Conservation (phyloP, 306 rosid genomes). For the Vigna nakashimae region DNA sequence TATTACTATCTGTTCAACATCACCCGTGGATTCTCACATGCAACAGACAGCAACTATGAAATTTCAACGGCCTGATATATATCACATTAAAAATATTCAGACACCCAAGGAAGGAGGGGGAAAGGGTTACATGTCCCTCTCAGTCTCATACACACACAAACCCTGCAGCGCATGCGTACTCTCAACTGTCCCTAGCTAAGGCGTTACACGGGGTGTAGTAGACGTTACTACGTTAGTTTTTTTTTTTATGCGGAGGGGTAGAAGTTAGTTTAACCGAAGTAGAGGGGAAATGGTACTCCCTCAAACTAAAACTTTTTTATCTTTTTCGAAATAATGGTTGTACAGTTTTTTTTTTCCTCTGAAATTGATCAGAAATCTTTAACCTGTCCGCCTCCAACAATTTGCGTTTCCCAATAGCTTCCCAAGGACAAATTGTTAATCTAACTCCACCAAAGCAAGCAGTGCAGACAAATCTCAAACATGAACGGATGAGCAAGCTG, state of each 20-base stretch:
- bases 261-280: not conserved
- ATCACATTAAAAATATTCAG: not conserved
- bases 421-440: too few relatives aligned
- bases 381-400: not conserved
- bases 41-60: not conserved
- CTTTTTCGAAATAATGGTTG: not conserved
- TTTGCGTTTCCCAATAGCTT: not conserved
- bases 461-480: not conserved
- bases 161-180: constrained; percentile 4
- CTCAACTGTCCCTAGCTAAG: not conserved
- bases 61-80: not conserved
- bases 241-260: not conserved
- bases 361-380: not conserved
- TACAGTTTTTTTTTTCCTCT: not conserved
- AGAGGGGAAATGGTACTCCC: not conserved
- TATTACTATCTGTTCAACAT: too few relatives aligned
- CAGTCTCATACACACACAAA: not conserved
- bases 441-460: not conserved
- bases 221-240: not conserved
- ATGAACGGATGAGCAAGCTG: not conserved
- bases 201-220: not conserved
- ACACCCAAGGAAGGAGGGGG: not conserved
- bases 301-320: not conserved
- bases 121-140: not conserved
- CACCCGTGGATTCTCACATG: too few relatives aligned